phyloP scores from a whole-genome alignment of 2,329 filamentous ascomycete species.

The Akanthomyces muscarius region DNA sequence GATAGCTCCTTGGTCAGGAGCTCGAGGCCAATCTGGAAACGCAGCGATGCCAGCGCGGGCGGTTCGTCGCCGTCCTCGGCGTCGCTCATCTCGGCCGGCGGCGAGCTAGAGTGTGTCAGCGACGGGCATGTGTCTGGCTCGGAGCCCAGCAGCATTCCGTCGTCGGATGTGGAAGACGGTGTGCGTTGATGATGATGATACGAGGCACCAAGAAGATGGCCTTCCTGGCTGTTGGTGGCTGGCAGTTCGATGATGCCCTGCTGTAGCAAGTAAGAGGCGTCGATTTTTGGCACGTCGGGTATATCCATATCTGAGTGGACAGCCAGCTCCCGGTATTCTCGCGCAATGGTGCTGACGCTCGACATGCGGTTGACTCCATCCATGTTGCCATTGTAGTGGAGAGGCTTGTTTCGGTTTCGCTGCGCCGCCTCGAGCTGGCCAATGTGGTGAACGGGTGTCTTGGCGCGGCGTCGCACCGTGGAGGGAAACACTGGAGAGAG shows the following conservation, averaged over 20 bases:
- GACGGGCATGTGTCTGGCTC: conserved; percentile 37
- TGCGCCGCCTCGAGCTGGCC: conserved; percentile 43
- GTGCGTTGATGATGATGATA: neutral
- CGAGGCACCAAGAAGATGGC: neutral
- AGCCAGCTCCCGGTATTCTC: conserved; percentile 47
- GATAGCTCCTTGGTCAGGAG: conserved; percentile 49
- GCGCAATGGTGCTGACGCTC: conserved; percentile 46
- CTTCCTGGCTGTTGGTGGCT: neutral
- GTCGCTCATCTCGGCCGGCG: neutral
- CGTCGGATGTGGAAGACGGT: conserved; percentile 38
- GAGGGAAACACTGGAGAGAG: conserved; percentile 19
- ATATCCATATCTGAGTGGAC: conserved; percentile 28
- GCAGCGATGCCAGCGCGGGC: conserved; percentile 24
- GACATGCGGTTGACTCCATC: conserved; percentile 32
- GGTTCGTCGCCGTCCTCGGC: neutral
- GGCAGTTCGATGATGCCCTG: neutral
- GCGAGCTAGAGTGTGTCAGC: conserved; percentile 5
- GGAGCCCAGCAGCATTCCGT: conserved; percentile 43
- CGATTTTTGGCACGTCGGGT: neutral
- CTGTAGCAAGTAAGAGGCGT: neutral
- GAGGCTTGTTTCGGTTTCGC: conserved; percentile 18
- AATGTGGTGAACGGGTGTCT: conserved; percentile 48
- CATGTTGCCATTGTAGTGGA: neutral
- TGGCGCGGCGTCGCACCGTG: conserved; percentile 43
- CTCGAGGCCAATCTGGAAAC: conserved; percentile 48